Percentiles rank a stretch among this genome's conserved stretches.
Evolutionary conservation across 495 filamentous ascomycete species (phyloP).

Genomic region (Aspergillus sclerotiicarbonarius): DNA sequence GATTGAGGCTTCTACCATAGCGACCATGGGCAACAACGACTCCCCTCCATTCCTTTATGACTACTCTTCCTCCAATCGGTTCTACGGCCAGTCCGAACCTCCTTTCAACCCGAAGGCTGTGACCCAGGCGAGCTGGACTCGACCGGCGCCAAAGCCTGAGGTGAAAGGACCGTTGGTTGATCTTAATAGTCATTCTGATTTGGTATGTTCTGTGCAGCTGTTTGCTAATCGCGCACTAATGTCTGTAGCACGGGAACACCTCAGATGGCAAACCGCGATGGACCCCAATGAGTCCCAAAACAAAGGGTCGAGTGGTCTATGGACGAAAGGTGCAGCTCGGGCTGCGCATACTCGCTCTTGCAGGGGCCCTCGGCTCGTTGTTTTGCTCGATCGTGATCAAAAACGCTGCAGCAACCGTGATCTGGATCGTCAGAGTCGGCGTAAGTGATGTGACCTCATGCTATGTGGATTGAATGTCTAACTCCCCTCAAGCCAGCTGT

Average conservation of each 20-base stretch:
- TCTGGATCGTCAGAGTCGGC: slow-evolving; percentile 76
- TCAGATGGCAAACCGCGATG: slow-evolving; percentile 50
- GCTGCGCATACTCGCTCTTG: slow-evolving; percentile 60
- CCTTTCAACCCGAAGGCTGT: slow-evolving; percentile 81
- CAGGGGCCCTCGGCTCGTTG: slow-evolving; percentile 67
- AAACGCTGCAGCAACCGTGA: slow-evolving; percentile 55
- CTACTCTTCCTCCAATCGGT: slow-evolving; percentile 45
- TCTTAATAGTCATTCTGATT: slow-evolving; percentile 78
- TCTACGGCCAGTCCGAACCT: slow-evolving; percentile 51
- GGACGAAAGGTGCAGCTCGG: slow-evolving; percentile 63
- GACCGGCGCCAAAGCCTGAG: slow-evolving; percentile 56
- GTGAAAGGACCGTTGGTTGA: slow-evolving; percentile 70
- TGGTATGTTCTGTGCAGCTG: slow-evolving; percentile 50
- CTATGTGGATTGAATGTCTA: background rate
- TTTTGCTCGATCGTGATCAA: slow-evolving; percentile 71
- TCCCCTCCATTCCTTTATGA: slow-evolving; percentile 79
- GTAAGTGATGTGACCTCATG: slow-evolving; percentile 45
- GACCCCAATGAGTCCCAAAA: slow-evolving; percentile 66
- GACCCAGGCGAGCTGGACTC: slow-evolving; percentile 67
- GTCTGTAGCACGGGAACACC: slow-evolving; percentile 42
- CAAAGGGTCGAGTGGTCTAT: slow-evolving; percentile 66
- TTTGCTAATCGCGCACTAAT: background rate
- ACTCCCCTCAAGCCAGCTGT: slow-evolving; percentile 58
- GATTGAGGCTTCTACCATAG: slow-evolving; percentile 23
- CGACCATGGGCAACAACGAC: slow-evolving; percentile 54